A percentile compares a stretch with the other conserved stretches of the same genome.
These are phyloP conservation scores for Cylindricascospora bacillispora DNA, from an alignment of 1,139 yeast species.

Conservation along the genomic window DNA sequence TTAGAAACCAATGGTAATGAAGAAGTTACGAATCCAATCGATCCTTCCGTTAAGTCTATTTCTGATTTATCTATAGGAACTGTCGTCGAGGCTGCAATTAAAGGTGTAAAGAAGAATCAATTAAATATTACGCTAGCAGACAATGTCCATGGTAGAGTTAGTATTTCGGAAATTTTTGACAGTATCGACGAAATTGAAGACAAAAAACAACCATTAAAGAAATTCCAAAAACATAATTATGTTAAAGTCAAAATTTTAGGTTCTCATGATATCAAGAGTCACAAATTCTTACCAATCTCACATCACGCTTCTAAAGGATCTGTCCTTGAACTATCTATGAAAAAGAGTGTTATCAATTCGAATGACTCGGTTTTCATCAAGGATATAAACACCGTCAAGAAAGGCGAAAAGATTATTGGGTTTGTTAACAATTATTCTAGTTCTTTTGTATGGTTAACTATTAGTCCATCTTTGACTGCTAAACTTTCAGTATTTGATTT, in stretches of 20 bases:
- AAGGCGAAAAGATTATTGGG: conserved; percentile 53
- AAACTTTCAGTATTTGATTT: conserved; percentile 56
- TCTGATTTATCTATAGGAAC: conserved; percentile 50
- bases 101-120: conserved; percentile 59
- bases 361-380: conserved; percentile 31
- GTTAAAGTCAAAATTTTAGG: conserved; percentile 64
- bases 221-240: conserved; percentile 45
- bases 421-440: conserved; percentile 49
- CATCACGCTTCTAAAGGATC: conserved; percentile 45
- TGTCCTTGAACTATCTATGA: conserved; percentile 55
- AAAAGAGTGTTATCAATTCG: conserved; percentile 31
- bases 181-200: conserved; percentile 43
- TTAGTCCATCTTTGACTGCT: conserved; percentile 60
- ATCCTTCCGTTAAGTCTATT: conserved; percentile 33
- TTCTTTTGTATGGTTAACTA: conserved; percentile 52
- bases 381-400: conserved; percentile 35
- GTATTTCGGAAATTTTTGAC: conserved; percentile 59
- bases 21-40: conserved; percentile 44
- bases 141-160: conserved; percentile 69
- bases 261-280: conserved; percentile 59
- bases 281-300: conserved; percentile 56
- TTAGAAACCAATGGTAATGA: conserved; percentile 7
- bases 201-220: conserved; percentile 43
- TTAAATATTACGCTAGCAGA: conserved; percentile 68
- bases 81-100: conserved; percentile 46